Conservation (phyloP, 352 stramenopile genomes). For the Thalassiosira hispida region DNA sequence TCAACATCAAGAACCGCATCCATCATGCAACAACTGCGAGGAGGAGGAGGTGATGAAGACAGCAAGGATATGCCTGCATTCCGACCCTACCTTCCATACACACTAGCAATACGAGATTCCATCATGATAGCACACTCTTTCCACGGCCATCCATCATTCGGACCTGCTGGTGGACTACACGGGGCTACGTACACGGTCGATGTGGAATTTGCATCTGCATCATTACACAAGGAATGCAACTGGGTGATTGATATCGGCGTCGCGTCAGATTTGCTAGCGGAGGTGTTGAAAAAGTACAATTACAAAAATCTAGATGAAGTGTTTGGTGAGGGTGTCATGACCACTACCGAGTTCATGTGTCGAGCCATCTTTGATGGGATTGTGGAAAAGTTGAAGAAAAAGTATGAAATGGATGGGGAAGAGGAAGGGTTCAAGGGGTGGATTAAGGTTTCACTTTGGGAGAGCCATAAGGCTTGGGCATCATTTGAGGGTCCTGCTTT, state of each 20-base stretch:
- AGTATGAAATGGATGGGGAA: conserved; percentile 36
- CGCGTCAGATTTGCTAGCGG: conserved; percentile 80
- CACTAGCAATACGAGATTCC: conserved; percentile 85
- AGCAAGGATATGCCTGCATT: not conserved
- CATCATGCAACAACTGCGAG: conserved; percentile 12
- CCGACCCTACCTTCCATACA: conserved; percentile 67
- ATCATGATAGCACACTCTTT: conserved; percentile 89
- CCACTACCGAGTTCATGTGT: conserved; percentile 89
- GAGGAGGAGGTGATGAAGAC: conserved; percentile 20
- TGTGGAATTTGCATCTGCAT: conserved; percentile 82
- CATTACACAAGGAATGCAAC: conserved; percentile 81
- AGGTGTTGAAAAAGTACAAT: conserved; percentile 86
- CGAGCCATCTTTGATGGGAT: conserved; percentile 75
- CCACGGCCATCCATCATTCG: conserved; percentile 73
- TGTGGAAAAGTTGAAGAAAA: conserved; percentile 51
- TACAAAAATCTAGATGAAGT: conserved; percentile 89
- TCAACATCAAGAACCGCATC: not conserved
- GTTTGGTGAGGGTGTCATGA: conserved; percentile 84
- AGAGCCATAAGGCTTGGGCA: conserved; percentile 85
- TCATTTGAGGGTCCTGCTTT: conserved; percentile 54
- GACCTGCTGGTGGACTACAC: conserved; percentile 80
- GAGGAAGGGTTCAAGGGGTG: conserved; percentile 75
- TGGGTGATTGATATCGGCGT: conserved; percentile 89
- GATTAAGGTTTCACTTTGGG: conserved; percentile 85
- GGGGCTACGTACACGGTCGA: conserved; percentile 88